Evolutionary conservation across 2,329 filamentous ascomycete species (phyloP), one percentile per base, ranked within the genome.

Genomic region (Emergomyces orientalis): DNA sequence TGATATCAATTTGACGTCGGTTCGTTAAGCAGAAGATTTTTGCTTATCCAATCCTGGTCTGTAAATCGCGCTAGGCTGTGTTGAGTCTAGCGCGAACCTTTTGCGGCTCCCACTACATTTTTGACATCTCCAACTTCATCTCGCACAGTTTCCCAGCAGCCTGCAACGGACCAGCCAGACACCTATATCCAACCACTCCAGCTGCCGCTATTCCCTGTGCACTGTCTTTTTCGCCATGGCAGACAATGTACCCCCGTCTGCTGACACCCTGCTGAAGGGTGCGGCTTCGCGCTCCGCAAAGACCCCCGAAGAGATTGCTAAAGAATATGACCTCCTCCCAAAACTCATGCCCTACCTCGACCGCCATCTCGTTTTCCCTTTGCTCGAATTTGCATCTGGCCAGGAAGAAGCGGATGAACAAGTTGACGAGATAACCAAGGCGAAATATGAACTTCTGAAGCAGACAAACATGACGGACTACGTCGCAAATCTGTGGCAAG

Each of bases 391-490:
- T 78, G 84, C 89, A 72, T 87, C 87, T 72, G 87, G 88, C 74
- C 87, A 90, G 76, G 88, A 96, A 68, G 87, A 91, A 75, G 89
- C 91, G 72, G 84, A 86, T 69, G 84, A 77, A 78, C 84, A 70
- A 19, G 67, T 70, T 62, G 82, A 82, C 71, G 87, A 92, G 76
- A 87, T 96, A 71, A 88, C 88, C 67, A 86, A 89, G 74, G 87
- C 91, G 71, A 96, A 96, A 79, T 96, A 93, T 77, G 88, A 93
- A 79, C 86, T 99, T 64, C 86, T 99, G 70, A 93, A 96, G 81
- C 88, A 91, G 77, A 97, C 94, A 73, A 97, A 97, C 83, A 99
- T 99, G 94, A 94, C 89, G 72, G 94, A 99, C 79, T 99, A 96
- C 76, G 90, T 97, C 62, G 92, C 92, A 73, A 89, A 88, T 72